Evolutionary conservation across 23 red algal genomes (phyloP), one percentile per base, ranked within the genome.

Genomic region (Gracilaria domingensis): DNA sequence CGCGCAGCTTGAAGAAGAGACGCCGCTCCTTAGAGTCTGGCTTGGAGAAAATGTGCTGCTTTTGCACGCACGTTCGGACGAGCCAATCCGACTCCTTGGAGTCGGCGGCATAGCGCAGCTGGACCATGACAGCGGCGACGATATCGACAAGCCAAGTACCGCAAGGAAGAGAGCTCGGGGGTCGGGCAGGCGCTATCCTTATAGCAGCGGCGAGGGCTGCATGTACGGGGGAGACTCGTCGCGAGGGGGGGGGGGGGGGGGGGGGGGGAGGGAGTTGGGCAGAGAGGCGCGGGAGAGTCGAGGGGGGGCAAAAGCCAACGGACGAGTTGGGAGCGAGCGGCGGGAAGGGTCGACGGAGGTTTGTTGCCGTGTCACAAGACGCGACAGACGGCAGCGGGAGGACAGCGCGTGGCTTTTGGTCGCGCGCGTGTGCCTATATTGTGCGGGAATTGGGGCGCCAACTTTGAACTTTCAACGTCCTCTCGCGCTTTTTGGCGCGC

Each of bases 11-110:
- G 90, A 93, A 86, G 51, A 86, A 93, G 47, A 93, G 66, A 26
- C 90, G 80, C 6, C 75, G 66, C 38, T 80, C 66, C 64, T 64
- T 86, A 20, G 72, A 70, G 37, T 80, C 76, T 12, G 73, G 54
- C 23, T 40, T 36, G 37, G 55, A 51, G 74, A 90, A 90, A 14
- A 90, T 47, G 28, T 29, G 32, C 16, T 39, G 57, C n/a, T 71
- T 64, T 36, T 77, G 35, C 25, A 69, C 80, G 44, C 39, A 48
- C 16, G 74, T 70, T 23, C 90, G 80, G 14, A 76, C 69, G 12
- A 90, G 57, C 90, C 90, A 93, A 35, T 86, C 90, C 16, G 90
- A 93, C 82, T 93, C 90, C 71, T 86, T 85, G 20, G 90, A 85
- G 90, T 93, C 90, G 8, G 90, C 70, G n/a, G 81, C 83, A 56